These are phyloP conservation scores for Pyrenochaeta sp. DNA, from an alignment of 2,329 filamentous ascomycete species.

Conservation along the genomic window DNA sequence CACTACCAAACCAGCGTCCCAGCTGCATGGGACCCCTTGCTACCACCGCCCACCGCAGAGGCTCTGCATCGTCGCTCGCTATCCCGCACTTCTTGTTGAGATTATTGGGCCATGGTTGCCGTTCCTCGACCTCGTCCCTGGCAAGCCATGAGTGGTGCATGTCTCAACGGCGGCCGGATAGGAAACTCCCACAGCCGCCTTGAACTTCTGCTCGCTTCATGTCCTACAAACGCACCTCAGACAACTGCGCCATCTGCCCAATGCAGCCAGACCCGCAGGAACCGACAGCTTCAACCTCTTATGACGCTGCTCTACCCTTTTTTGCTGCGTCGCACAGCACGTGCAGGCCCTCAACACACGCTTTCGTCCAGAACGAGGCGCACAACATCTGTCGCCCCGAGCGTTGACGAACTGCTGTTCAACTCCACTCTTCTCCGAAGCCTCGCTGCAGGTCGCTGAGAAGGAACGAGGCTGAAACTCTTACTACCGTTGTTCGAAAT, in stretches of 20 bases:
- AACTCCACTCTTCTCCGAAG: slow-evolving; percentile 5
- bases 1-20: slow-evolving; percentile 3
- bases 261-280: slow-evolving; percentile 42
- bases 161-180: slow-evolving; percentile 2
- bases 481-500: slow-evolving; percentile 14
- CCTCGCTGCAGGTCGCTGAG: slow-evolving; percentile 15
- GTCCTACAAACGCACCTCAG: slow-evolving; percentile 33
- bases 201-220: slow-evolving; percentile 32
- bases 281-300: slow-evolving; percentile 29
- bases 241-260: slow-evolving; percentile 28
- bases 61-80: slow-evolving; percentile 14
- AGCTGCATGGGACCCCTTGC: slow-evolving; percentile 12
- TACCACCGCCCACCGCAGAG: slow-evolving; percentile 12
- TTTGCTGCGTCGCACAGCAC: slow-evolving; percentile 28
- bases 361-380: background rate
- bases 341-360: slow-evolving; percentile 24
- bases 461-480: slow-evolving; percentile 29
- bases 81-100: slow-evolving; percentile 6
- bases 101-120: slow-evolving; percentile 3
- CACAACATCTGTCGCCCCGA: slow-evolving; percentile 10
- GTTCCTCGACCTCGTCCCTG: slow-evolving; percentile 8
- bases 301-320: slow-evolving; percentile 27
- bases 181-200: slow-evolving; percentile 23
- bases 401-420: slow-evolving; percentile 6
- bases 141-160: slow-evolving; percentile 19